Conservation (phyloP, 305 asterid genomes). For the Solanum hybrid region DNA sequence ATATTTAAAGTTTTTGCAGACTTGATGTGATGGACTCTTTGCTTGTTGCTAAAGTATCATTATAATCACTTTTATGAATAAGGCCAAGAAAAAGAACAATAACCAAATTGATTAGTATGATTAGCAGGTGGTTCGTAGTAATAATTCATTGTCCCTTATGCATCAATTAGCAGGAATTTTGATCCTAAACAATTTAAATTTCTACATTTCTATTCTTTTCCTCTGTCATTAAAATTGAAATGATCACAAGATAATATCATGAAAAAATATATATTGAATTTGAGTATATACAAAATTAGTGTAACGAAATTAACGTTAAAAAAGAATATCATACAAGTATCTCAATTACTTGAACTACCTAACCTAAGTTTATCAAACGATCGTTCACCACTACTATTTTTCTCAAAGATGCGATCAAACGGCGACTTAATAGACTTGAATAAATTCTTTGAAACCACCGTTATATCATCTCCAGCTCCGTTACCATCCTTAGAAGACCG, state of each 20-base stretch:
- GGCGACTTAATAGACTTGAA: conserved; percentile 15
- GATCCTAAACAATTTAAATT: not conserved
- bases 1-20: not conserved
- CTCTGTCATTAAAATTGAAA: not conserved
- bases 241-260: not conserved
- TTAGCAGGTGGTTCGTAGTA: not conserved
- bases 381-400: conserved; percentile 16
- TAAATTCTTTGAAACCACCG: not conserved
- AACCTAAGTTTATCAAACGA: conserved; percentile 13
- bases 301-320: not conserved
- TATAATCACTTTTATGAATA: not conserved
- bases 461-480: not conserved
- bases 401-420: conserved; percentile 18
- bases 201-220: not conserved
- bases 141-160: not conserved
- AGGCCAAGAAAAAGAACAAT: not conserved
- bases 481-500: conserved; percentile 22
- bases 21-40: not conserved
- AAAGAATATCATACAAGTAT: not conserved
- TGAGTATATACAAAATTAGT: not conserved
- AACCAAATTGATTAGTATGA: not conserved
- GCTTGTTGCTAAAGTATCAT: not conserved
- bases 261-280: not conserved
- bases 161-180: not conserved
- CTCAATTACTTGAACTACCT: not conserved